Evolutionary conservation across 805 yeast species (phyloP).

Genomic region (Cyberlindnera mrakii): DNA sequence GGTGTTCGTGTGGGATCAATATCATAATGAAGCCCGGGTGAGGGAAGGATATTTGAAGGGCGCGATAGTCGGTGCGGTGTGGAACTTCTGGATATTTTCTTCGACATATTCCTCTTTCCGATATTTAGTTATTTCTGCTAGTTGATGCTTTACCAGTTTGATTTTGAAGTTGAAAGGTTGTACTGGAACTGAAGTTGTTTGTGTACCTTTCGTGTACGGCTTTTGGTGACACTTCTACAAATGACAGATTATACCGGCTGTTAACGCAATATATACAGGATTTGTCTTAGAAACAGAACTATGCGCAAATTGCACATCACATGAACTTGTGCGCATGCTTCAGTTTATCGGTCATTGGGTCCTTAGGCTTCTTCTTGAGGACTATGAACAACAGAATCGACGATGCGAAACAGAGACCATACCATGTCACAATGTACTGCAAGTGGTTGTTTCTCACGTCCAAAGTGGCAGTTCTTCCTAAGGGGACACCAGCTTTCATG

Average conservation of each 20-base stretch:
- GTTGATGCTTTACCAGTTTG: too few species aligned
- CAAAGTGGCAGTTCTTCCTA: constrained; percentile 77
- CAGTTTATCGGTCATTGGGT: constrained; percentile 40
- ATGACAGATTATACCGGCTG: constrained; percentile 1
- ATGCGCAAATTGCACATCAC: constrained; percentile 16
- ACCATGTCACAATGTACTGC: constrained; percentile 94
- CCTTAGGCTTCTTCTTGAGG: constrained; percentile 36
- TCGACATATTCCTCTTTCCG: constrained; percentile 9
- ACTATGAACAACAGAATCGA: constrained; percentile 56
- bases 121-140: neutral
- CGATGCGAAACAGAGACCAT: constrained; percentile 74
- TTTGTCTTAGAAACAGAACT: neutral
- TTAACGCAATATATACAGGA: too few species aligned
- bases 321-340: constrained; percentile 40
- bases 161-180: too few species aligned
- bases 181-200: too few species aligned
- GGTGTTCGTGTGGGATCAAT: constrained; percentile 35
- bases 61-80: constrained; percentile 36
- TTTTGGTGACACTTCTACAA: constrained; percentile 1
- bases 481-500: constrained; percentile 78
- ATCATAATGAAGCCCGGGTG: constrained; percentile 41
- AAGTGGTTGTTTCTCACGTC: constrained; percentile 84
- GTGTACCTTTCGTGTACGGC: neutral
- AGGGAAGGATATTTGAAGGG: constrained; percentile 29
- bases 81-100: constrained; percentile 19